A percentile compares a stretch with the other conserved stretches of the same genome.
These are phyloP conservation scores for Fusarium musae DNA, from an alignment of 2,329 filamentous ascomycete species.

Conservation along the genomic window DNA sequence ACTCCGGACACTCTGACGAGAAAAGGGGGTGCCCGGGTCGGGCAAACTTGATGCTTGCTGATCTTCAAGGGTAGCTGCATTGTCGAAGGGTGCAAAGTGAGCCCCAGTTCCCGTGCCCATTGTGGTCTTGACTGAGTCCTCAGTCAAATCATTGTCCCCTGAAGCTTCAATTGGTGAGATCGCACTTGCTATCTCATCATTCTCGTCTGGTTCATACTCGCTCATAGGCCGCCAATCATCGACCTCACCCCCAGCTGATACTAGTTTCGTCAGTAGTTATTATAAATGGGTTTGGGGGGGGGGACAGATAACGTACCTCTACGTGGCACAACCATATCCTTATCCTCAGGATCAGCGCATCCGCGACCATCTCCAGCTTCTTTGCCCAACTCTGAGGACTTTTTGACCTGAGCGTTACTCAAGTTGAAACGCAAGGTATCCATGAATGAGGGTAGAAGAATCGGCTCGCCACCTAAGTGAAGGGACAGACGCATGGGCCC, in stretches of 20 bases:
- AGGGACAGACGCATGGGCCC: constrained; percentile 48
- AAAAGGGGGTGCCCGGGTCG: not conserved
- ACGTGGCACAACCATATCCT: not conserved
- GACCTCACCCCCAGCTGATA: constrained; percentile 6
- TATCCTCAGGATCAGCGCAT: not conserved
- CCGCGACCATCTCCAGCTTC: not conserved
- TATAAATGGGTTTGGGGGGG: not conserved
- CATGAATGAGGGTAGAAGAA: constrained; percentile 43
- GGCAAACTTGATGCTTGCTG: not conserved
- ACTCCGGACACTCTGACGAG: not conserved
- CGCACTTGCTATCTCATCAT: not conserved
- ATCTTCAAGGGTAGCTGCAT: not conserved
- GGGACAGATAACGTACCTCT: not conserved
- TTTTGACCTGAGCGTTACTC: not conserved
- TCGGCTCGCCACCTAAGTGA: constrained; percentile 43
- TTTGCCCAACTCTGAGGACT: not conserved
- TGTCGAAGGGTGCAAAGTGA: not conserved
- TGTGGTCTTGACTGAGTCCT: not conserved
- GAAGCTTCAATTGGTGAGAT: not conserved
- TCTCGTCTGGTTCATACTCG: constrained; percentile 3
- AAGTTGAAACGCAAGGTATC: constrained; percentile 22
- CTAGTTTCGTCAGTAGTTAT: constrained; percentile 1
- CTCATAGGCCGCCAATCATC: constrained; percentile 25
- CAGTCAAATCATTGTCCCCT: not conserved
- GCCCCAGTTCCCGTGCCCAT: not conserved